phyloP scores from a whole-genome alignment of 495 filamentous ascomycete genomes.

The Bombardia bombarda region DNA sequence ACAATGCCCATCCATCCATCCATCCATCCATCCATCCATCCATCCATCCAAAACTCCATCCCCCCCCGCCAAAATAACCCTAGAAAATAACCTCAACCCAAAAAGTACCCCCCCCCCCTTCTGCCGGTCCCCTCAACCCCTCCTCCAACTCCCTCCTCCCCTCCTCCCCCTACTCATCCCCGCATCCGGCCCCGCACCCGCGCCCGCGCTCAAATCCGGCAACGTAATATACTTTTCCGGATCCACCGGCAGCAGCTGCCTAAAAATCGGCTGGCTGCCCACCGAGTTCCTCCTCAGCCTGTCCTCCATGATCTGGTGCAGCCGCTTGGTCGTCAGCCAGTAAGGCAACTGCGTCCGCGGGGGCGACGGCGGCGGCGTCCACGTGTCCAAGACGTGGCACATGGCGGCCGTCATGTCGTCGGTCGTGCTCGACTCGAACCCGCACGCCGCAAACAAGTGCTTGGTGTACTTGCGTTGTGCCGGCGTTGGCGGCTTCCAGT shows the following conservation, averaged over 20 bases:
- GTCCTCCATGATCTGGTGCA: constrained; percentile 28
- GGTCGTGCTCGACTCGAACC: constrained; percentile 26
- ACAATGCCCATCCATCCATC: no score
- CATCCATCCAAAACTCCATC: no score
- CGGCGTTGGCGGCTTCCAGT: constrained; percentile 16
- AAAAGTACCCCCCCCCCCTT: no score
- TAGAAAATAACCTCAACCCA: no score
- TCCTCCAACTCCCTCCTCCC: no score
- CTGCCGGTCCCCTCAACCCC: no score
- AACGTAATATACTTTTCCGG: constrained; percentile 26
- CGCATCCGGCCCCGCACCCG: no score
- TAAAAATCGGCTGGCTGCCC: constrained; percentile 26
- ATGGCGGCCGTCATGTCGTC: constrained; percentile 28
- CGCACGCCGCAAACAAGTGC: constrained; percentile 27
- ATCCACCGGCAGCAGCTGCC: constrained; percentile 25
- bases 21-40: no score
- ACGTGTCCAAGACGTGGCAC: constrained; percentile 22
- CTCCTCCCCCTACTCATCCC: no score
- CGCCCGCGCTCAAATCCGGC: constrained; percentile 21
- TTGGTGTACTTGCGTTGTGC: constrained; percentile 21
- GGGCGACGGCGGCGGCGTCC: neutral
- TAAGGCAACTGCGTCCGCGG: neutral
- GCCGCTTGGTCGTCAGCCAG: constrained; percentile 21
- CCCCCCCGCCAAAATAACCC: no score
- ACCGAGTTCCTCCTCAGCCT: constrained; percentile 17